Base-by-base conservation (phyloP, 2,329 filamentous ascomycete genomes). In the Rugonectria rugulosa region DNA sequence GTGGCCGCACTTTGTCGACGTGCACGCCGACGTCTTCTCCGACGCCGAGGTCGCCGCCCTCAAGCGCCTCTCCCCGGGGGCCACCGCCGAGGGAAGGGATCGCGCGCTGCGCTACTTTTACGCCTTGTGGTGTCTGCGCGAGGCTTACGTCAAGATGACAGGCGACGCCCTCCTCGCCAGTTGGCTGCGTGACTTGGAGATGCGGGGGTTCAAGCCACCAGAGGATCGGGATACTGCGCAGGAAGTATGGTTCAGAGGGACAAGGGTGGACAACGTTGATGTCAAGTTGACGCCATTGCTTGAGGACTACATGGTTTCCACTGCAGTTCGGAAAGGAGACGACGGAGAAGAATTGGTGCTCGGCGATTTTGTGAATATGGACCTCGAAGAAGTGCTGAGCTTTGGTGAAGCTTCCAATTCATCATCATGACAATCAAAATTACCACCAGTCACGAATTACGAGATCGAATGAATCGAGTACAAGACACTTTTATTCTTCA, bases 141-240 rank as follows among this genome's bases (percentile, higher is more conserved):
- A 94, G 75, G 87, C 89, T 1, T 93, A 91, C 70, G 87, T 93
- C 72, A 94, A 93, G 81, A 86, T 94, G 76, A 90, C 89, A 24
- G 90, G 90, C 21, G 89, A 93, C 66, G 90, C 89, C 1, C 78
- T 94, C 54, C 77, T 92, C 8, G 90, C 90, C 0, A 78, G 79
- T 4, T 94, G 90, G 90, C 78, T 94, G 43, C 77, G 77, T 45
- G 83, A 89, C 44, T 75, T 93, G 8, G 88, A 92, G 65, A 91
- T 94, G 68, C 77, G 79, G 54, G 75, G 79, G 43, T 88, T 91
- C 47, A 76, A 78, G 45, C 82, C 87, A 43, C 87, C 88, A 4
- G 70, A 70, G 40, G 65, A 67, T n/a, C 37, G 40, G 38, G 59
- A 20, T 3, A 41, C 42, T 6, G 48, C 70, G 4, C 65, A 65